These are phyloP conservation scores for Microdochium bolleyi DNA, from an alignment of 2,329 filamentous ascomycete genomes.

Conservation along the genomic window DNA sequence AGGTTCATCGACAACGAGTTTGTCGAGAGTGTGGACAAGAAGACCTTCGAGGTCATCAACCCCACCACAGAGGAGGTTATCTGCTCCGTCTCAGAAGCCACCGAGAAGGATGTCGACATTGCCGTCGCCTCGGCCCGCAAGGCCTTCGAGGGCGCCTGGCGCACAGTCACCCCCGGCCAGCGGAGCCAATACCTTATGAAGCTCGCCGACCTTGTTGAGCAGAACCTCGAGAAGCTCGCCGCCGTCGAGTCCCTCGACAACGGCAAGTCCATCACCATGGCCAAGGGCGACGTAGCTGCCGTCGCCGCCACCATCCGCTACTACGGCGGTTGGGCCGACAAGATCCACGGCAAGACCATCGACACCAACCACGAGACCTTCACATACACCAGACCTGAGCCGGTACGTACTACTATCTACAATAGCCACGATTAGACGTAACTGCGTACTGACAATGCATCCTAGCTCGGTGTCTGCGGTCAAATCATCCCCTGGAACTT, in stretches of 20 bases:
- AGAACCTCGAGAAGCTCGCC: conserved; percentile 68
- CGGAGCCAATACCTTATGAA: conserved; percentile 65
- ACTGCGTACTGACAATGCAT: conserved; percentile 23
- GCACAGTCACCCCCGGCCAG: conserved; percentile 57
- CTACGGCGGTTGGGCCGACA: conserved; percentile 88
- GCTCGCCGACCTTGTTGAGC: conserved; percentile 73
- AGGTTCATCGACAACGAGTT: conserved; percentile 94
- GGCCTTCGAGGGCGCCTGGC: conserved; percentile 73
- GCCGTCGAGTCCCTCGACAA: conserved; percentile 84
- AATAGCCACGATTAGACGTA: background rate
- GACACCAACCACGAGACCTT: conserved; percentile 73
- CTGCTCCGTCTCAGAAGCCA: conserved; percentile 73
- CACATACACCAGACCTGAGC: conserved; percentile 76
- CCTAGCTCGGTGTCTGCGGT: conserved; percentile 67
- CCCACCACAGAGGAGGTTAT: conserved; percentile 79
- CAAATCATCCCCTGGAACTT: conserved; percentile 92
- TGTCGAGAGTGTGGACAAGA: conserved; percentile 74
- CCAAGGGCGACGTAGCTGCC: conserved; percentile 64
- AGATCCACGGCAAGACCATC: conserved; percentile 81
- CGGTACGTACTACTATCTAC: conserved; percentile 33
- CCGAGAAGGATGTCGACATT: conserved; percentile 76
- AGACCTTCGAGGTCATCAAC: conserved; percentile 90
- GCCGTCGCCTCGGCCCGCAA: conserved; percentile 81
- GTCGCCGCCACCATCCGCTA: conserved; percentile 70
- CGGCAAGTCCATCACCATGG: conserved; percentile 72